Evolutionary conservation across 2,329 filamentous ascomycete genomes (phyloP).

Genomic region (Pseudocercospora fuligena): DNA sequence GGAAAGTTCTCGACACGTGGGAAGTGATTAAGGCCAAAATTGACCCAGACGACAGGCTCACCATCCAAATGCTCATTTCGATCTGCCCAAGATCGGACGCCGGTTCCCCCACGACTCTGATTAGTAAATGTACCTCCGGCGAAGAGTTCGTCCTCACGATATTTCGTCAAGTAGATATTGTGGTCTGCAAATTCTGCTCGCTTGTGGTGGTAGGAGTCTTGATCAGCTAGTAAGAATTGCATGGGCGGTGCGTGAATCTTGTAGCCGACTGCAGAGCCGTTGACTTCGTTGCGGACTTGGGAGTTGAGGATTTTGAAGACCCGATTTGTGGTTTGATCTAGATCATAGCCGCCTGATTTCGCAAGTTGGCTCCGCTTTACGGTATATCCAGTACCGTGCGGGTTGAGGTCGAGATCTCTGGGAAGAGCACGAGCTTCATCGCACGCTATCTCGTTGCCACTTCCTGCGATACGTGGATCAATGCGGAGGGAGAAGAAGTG

Average conservation of each 20-base stretch:
- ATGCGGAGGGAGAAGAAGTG: slow-evolving; percentile 69
- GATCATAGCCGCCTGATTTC: slow-evolving; percentile 56
- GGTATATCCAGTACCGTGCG: slow-evolving; percentile 58
- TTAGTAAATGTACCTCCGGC: slow-evolving; percentile 60
- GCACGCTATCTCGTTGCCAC: slow-evolving; percentile 54
- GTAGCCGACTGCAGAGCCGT: slow-evolving; percentile 54
- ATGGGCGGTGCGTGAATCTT: slow-evolving; percentile 56
- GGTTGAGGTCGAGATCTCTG: slow-evolving; percentile 58
- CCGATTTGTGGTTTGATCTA: slow-evolving; percentile 51
- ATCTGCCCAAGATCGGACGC: slow-evolving; percentile 55
- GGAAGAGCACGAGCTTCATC: slow-evolving; percentile 64
- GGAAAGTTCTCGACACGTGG: slow-evolving; percentile 62
- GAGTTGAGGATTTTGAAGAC: slow-evolving; percentile 56
- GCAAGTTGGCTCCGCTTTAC: slow-evolving; percentile 53
- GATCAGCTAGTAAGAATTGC: slow-evolving; percentile 58
- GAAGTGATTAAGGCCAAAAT: slow-evolving; percentile 65
- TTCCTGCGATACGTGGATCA: slow-evolving; percentile 53
- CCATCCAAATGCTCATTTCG: slow-evolving; percentile 57
- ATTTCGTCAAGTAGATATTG: slow-evolving; percentile 63
- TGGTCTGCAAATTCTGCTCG: slow-evolving; percentile 64
- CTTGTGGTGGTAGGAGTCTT: slow-evolving; percentile 60
- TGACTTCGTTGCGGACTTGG: slow-evolving; percentile 51
- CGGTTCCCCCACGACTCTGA: slow-evolving; percentile 59
- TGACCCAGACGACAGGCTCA: slow-evolving; percentile 55
- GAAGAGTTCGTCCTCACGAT: slow-evolving; percentile 64